Conservation (phyloP, 306 rosid genomes). For the Cucurbita moschata region DNA sequence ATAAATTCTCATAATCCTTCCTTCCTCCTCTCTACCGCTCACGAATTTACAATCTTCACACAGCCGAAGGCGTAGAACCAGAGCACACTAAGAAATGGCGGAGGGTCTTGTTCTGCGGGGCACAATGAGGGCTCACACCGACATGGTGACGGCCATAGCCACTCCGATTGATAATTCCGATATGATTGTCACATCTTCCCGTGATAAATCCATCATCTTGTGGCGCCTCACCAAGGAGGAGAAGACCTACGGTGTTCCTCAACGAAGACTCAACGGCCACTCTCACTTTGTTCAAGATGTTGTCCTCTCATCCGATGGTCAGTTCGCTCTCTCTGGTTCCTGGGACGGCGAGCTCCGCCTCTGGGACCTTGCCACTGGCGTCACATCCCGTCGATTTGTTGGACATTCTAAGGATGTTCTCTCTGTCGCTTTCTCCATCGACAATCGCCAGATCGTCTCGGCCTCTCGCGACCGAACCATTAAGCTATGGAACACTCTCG, state of each 20-base stretch:
- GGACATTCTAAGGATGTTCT: conserved; percentile 95
- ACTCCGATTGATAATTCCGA: conserved; percentile 79
- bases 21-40: neutral
- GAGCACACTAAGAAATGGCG: conserved; percentile 16
- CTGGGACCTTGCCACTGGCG: conserved; percentile 76
- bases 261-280: conserved; percentile 85
- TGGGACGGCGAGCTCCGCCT: conserved; percentile 99
- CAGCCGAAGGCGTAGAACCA: neutral
- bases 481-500: conserved; percentile 94
- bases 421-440: conserved; percentile 84
- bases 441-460: conserved; percentile 95
- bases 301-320: conserved; percentile 92
- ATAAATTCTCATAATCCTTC: neutral
- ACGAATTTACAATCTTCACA: neutral
- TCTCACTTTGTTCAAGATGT: conserved; percentile 88
- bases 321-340: conserved; percentile 94
- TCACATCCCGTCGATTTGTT: conserved; percentile 73
- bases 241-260: conserved; percentile 80
- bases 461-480: conserved; percentile 96
- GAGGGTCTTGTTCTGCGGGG: conserved; percentile 73
- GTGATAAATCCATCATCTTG: conserved; percentile 81
- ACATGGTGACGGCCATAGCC: conserved; percentile 87
- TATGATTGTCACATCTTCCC: conserved; percentile 74
- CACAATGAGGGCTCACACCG: conserved; percentile 91
- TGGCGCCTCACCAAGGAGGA: conserved; percentile 92